Base-by-base conservation (phyloP, 2,329 filamentous ascomycete genomes). In the Curvularia spicifera region DNA sequence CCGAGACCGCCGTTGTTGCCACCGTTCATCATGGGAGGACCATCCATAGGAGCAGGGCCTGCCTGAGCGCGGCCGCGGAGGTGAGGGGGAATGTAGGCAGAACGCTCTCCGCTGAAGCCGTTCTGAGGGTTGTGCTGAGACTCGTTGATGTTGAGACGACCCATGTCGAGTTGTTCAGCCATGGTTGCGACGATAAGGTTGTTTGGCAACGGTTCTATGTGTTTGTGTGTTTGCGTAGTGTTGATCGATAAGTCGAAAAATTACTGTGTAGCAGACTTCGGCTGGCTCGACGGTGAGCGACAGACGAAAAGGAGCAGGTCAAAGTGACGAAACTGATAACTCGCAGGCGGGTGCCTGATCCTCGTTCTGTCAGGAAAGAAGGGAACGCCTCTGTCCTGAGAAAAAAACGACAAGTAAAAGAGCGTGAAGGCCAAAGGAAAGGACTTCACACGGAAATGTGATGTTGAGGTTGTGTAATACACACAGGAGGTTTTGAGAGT, bases 71-170 rank as follows among this genome's bases (percentile, higher is more conserved):
- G 74, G 40, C 74, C 74, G 75, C 91, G 88, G 84, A 93, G 87
- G 79, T 95, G 91, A 78, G 91, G 91, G 67, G 91, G 91, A 68
- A 95, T 93, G 83, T 95, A 95, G 56, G 86, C 83, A 76, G 90
- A 90, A 73, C 89, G 89, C 69, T 81, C 83, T 60, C 73, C 71
- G 66, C 82, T 80, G 70, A 79, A 78, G 74, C 76, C 80, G 72
- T 80, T 79, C 51, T 58, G 56, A 51, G 79, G 76, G 67, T 84
- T 85, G 75, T 87, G 85, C 78, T 87, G 83, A 61, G 84, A 86
- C 67, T 89, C 86, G 76, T 85, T 87, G 65, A 94, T 82, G 79
- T 81, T 89, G 73, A 94, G 83, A 76, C 87, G 87, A 76, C 84
- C 85, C 86, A 94, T 93, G 83, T 92, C 91, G 72, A 95, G 85